These are phyloP conservation scores for Yamadazyma dushanensis DNA, from an alignment of 1,139 yeast species.

Conservation along the genomic window DNA sequence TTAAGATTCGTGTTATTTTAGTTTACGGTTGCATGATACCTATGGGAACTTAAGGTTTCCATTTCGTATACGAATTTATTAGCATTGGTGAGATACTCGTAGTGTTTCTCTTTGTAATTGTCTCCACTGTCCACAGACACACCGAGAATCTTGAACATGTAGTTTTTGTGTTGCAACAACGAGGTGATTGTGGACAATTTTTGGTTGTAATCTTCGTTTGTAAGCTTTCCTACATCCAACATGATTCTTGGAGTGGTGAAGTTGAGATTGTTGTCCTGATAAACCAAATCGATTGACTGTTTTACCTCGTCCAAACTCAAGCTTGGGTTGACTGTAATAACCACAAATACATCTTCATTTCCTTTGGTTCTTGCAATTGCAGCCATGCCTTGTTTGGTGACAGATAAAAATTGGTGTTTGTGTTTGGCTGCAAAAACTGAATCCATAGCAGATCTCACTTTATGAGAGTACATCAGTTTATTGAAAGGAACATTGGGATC, in stretches of 20 bases:
- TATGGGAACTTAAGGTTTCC: conserved; percentile 16
- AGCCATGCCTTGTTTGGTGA: conserved; percentile 44
- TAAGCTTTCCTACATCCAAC: conserved; percentile 32
- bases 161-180: conserved; percentile 14
- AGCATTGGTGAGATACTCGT: conserved; percentile 27
- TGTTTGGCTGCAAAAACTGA: conserved; percentile 41
- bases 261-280: conserved; percentile 19
- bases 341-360: conserved; percentile 44
- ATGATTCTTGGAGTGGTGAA: conserved; percentile 24
- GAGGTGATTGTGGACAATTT: conserved; percentile 17
- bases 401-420: conserved; percentile 44
- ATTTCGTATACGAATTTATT: conserved; percentile 25
- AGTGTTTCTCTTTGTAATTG: conserved; percentile 19
- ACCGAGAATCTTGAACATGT: conserved; percentile 27
- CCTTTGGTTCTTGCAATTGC: conserved; percentile 48
- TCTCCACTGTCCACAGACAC: conserved; percentile 44
- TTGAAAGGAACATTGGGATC: conserved; percentile 23
- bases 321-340: conserved; percentile 25
- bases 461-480: conserved; percentile 24
- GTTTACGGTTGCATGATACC: conserved; percentile 4
- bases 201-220: conserved; percentile 17
- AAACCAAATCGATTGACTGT: conserved; percentile 19
- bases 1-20: conserved; percentile 29
- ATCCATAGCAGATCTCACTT: conserved; percentile 36
- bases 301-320: conserved; percentile 17